phyloP scores from a whole-genome alignment of 495 filamentous ascomycete species.

The Penicillium arizonense region DNA sequence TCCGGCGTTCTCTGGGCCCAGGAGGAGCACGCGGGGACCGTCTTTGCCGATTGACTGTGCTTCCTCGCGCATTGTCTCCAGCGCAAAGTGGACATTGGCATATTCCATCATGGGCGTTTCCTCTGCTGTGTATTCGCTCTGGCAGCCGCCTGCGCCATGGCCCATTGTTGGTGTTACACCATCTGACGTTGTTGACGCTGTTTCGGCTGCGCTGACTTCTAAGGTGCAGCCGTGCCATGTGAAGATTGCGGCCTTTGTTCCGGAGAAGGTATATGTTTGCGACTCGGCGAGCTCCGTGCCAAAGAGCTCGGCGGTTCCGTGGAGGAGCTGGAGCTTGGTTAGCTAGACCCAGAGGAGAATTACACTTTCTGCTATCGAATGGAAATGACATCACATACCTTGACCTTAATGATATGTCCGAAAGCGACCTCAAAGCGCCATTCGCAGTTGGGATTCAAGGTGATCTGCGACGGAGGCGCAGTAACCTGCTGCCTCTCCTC shows the following conservation, averaged over 20 bases:
- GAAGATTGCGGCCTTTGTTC: conserved; percentile 82
- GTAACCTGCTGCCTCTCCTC: conserved; percentile 37
- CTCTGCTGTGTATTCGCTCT: conserved; percentile 74
- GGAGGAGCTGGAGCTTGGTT: conserved; percentile 55
- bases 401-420: conserved; percentile 59
- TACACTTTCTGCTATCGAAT: no score
- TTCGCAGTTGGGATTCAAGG: conserved; percentile 58
- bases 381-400: conserved; percentile 36
- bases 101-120: conserved; percentile 83
- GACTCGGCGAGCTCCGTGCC: conserved; percentile 88
- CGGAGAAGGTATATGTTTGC: conserved; percentile 77
- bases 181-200: conserved; percentile 18
- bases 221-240: conserved; percentile 88
- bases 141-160: conserved; percentile 50
- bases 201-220: conserved; percentile 62
- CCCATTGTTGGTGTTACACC: conserved; percentile 23
- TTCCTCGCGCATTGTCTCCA: conserved; percentile 63
- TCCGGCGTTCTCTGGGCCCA: conserved; percentile 77
- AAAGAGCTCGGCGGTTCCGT: conserved; percentile 90
- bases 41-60: conserved; percentile 48
- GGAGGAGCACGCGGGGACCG: conserved; percentile 80
- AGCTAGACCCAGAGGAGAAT: neutral
- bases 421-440: conserved; percentile 91
- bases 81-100: conserved; percentile 82
- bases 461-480: conserved; percentile 44